Conservation (phyloP, 202 grass and related monocot species). For the Brachypodium distachyon region DNA sequence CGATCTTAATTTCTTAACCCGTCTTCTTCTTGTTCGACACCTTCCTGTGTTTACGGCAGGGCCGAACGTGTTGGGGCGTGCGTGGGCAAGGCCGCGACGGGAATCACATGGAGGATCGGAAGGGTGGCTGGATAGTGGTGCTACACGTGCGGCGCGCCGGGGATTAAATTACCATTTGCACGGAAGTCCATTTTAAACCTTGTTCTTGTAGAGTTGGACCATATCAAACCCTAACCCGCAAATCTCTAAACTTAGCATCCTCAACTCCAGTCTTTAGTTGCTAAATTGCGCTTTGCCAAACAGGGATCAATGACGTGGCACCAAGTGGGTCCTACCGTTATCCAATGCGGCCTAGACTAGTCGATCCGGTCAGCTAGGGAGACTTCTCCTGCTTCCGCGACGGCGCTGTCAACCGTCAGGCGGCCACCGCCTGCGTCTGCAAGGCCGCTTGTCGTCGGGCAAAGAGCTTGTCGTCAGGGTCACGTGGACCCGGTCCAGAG, state of each 20-base stretch:
- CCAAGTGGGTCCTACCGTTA: too few relatives aligned
- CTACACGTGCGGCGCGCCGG: not conserved
- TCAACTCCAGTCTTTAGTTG: too few relatives aligned
- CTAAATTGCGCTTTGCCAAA: too few relatives aligned
- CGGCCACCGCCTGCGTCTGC: constrained; percentile 42
- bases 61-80: not conserved
- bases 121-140: not conserved
- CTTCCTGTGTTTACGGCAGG: not conserved
- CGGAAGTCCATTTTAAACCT: too few relatives aligned
- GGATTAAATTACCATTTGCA: not conserved
- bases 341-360: too few relatives aligned
- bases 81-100: not conserved
- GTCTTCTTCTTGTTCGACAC: not conserved
- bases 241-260: too few relatives aligned
- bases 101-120: not conserved
- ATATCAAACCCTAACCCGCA: too few relatives aligned
- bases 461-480: constrained; percentile 64
- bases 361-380: too few relatives aligned
- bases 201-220: too few relatives aligned
- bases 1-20: not conserved
- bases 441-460: constrained; percentile 30
- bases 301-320: too few relatives aligned
- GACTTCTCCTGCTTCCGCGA: constrained; percentile 88
- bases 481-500: constrained; percentile 46
- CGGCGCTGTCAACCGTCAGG: constrained; percentile 37